phyloP scores from a whole-genome alignment of 2,329 filamentous ascomycete species.

The Penicillium sp. region DNA sequence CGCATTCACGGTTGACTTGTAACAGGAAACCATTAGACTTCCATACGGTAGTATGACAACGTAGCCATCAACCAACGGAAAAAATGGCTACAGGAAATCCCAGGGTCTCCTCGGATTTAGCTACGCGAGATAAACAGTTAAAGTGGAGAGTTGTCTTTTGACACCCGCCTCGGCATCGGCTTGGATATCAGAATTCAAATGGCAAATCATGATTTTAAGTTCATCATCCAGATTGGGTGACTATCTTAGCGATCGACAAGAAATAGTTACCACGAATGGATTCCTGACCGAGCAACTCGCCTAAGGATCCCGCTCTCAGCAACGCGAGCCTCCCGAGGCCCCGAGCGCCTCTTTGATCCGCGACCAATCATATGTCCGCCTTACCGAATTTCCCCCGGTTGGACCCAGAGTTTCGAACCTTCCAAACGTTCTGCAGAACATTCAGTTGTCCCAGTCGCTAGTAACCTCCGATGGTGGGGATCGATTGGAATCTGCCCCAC shows the following conservation, averaged over 20 bases:
- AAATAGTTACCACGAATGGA: constrained; percentile 1
- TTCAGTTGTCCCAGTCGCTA: too few relatives aligned
- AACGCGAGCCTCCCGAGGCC: constrained; percentile 26
- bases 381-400: constrained; percentile 28
- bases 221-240: too few relatives aligned
- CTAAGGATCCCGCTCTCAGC: constrained; percentile 36
- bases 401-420: too few relatives aligned
- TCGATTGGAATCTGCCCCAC: too few relatives aligned
- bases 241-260: not conserved
- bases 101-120: constrained; percentile 12
- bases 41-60: constrained; percentile 2
- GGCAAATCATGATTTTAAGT: not conserved
- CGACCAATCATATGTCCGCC: not conserved
- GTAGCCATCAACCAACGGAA: constrained; percentile 6
- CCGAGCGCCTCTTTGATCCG: too few relatives aligned
- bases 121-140: constrained; percentile 17
- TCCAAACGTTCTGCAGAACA: too few relatives aligned
- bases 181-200: not conserved
- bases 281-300: constrained; percentile 24
- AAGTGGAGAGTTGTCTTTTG: too few relatives aligned
- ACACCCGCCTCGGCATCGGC: too few relatives aligned
- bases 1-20: too few relatives aligned
- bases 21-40: too few relatives aligned
- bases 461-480: too few relatives aligned
- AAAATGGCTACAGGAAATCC: constrained; percentile 10